These are phyloP conservation scores for Pholiota conissans DNA, from an alignment of 768 basidiomycete species.

Conservation along the genomic window DNA sequence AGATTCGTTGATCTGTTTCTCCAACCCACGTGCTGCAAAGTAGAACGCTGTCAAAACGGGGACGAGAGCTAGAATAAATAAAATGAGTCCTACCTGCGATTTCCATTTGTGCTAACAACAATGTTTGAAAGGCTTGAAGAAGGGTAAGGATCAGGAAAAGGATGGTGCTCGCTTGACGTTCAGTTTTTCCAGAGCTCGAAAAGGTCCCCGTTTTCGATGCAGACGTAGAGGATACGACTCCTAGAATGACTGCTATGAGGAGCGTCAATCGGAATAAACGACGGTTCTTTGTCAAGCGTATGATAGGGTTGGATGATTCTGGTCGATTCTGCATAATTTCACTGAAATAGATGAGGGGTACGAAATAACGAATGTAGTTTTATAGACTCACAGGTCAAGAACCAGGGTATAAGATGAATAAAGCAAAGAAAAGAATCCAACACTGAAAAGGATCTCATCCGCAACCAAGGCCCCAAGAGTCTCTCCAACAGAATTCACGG, in stretches of 20 bases:
- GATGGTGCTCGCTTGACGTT: slow-evolving; percentile 30
- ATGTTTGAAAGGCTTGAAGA: slow-evolving; percentile 30
- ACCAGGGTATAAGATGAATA: slow-evolving; percentile 43
- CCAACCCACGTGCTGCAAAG: background rate
- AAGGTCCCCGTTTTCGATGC: background rate
- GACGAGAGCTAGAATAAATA: background rate
- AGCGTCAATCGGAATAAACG: background rate
- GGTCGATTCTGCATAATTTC: background rate
- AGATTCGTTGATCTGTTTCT: background rate
- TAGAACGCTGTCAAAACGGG: background rate
- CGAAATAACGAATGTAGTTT: background rate
- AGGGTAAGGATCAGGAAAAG: slow-evolving; percentile 37
- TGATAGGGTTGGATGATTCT: background rate
- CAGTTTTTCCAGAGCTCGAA: slow-evolving; percentile 2
- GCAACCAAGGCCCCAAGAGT: slow-evolving; percentile 34
- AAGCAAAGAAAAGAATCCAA: slow-evolving; percentile 45
- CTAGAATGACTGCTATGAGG: slow-evolving; percentile 1
- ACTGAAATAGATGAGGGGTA: background rate
- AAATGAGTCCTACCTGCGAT: slow-evolving; percentile 11
- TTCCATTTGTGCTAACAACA: slow-evolving; percentile 22
- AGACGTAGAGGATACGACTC: background rate
- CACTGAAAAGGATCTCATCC: slow-evolving; percentile 37
- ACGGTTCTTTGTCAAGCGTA: background rate
- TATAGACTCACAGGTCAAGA: slow-evolving; percentile 39
- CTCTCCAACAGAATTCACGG: slow-evolving; percentile 30